Percentiles rank a stretch among this genome's conserved stretches.
These are phyloP conservation scores for Neonectria magnoliae DNA, from an alignment of 2,329 filamentous ascomycete species.

Conservation along the genomic window DNA sequence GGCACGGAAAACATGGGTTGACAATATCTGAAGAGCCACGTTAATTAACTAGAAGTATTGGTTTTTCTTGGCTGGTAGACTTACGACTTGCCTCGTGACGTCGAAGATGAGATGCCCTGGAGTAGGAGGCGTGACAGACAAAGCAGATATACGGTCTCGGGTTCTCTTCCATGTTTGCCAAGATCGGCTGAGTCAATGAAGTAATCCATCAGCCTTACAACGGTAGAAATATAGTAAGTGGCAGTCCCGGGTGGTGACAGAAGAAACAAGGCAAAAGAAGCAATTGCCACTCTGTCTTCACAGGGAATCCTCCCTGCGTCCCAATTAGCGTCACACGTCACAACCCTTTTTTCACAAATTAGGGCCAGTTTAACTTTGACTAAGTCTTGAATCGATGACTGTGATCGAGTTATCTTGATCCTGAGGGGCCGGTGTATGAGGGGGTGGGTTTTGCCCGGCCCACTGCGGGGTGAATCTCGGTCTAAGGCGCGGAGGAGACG, in stretches of 20 bases:
- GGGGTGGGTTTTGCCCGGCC: constrained; percentile 9
- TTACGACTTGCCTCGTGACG: constrained; percentile 21
- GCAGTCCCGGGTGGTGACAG: no score
- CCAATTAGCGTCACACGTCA: no score
- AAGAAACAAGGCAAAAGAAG: no score
- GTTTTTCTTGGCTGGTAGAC: neutral
- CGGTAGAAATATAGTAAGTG: neutral
- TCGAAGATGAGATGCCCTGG: constrained; percentile 12
- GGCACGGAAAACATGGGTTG: constrained; percentile 2
- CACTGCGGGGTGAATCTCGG: neutral
- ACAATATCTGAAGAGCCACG: constrained; percentile 2
- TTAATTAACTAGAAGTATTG: neutral
- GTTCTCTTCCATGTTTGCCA: neutral
- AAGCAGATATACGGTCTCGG: neutral
- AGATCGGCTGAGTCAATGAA: neutral
- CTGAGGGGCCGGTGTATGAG: neutral
- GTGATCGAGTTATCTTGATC: neutral
- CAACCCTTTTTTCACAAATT: neutral
- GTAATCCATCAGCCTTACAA: neutral
- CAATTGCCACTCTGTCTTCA: no score
- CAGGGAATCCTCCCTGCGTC: no score
- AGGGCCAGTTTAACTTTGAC: neutral
- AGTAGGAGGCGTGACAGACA: constrained; percentile 3
- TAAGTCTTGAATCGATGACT: neutral
- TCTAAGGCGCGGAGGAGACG: neutral